These are phyloP conservation scores for Pyrus pyrifolia DNA, from an alignment of 306 rosid genomes.

Conservation along the genomic window DNA sequence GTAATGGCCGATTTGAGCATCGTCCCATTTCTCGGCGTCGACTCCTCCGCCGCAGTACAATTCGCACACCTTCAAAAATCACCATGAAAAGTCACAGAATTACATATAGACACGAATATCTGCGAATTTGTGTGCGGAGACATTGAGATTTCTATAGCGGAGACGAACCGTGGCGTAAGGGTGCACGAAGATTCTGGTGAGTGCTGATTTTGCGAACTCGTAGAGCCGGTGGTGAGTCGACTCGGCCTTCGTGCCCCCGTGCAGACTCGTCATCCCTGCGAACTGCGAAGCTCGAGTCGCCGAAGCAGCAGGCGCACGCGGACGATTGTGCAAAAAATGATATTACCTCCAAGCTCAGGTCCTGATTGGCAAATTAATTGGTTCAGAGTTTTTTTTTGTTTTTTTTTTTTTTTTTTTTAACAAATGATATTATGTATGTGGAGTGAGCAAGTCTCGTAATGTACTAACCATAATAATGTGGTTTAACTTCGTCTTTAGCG, in stretches of 20 bases:
- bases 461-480: fast-evolving
- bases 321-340: neutral
- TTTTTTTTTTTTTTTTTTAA: no score
- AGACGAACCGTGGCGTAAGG: constrained; percentile 64
- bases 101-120: neutral
- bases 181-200: constrained; percentile 72
- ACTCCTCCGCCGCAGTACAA: constrained; percentile 68
- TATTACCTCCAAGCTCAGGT: neutral
- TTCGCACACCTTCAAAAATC: constrained; percentile 57
- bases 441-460: no score
- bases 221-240: constrained; percentile 64
- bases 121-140: neutral
- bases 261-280: constrained; percentile 45
- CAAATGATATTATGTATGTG: no score
- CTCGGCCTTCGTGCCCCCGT: constrained; percentile 41
- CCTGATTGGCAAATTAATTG: neutral
- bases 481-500: fast-evolving
- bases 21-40: constrained; percentile 70
- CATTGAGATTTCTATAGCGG: neutral
- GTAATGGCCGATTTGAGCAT: constrained; percentile 75
- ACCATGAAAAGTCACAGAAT: neutral
- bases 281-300: neutral
- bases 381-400: neutral
- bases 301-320: neutral
- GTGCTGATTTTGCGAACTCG: constrained; percentile 73